Percentiles rank a stretch among this genome's conserved stretches.
Conservation (phyloP, 2,329 filamentous ascomycete species). For the Zymoseptoria brevis region DNA sequence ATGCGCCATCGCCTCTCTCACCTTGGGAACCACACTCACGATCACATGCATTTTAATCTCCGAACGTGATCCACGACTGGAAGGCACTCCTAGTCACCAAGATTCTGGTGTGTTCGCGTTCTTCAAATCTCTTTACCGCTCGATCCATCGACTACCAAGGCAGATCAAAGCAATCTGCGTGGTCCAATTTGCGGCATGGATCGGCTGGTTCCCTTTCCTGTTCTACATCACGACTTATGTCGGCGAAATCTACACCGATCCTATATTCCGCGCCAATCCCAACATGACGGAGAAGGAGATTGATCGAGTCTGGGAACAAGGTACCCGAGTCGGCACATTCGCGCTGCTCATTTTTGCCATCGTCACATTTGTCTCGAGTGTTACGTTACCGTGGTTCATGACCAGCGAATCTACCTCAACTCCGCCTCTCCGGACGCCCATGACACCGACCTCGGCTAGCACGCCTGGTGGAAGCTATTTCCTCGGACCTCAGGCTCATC, state of each 20-base stretch:
- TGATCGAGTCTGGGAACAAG: conserved; percentile 71
- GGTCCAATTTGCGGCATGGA: conserved; percentile 94
- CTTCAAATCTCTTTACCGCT: conserved; percentile 68
- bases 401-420: conserved; percentile 44
- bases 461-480: neutral
- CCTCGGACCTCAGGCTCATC: neutral
- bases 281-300: conserved; percentile 69
- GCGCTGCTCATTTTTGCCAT: conserved; percentile 83
- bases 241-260: conserved; percentile 84
- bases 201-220: conserved; percentile 94
- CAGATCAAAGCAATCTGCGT: conserved; percentile 89
- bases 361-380: conserved; percentile 71
- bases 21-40: conserved; percentile 60
- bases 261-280: conserved; percentile 67
- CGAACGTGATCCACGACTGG: conserved; percentile 72
- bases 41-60: conserved; percentile 62
- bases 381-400: conserved; percentile 78
- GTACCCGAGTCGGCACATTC: conserved; percentile 80
- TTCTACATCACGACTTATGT: conserved; percentile 94
- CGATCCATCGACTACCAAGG: conserved; percentile 68
- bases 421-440: conserved; percentile 29
- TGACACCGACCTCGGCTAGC: conserved; percentile 6
- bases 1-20: conserved; percentile 72
- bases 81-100: conserved; percentile 53
- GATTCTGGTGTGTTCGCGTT: conserved; percentile 65